phyloP scores from a whole-genome alignment of 2,329 filamentous ascomycete species.

The Nigrograna mackinnonii region DNA sequence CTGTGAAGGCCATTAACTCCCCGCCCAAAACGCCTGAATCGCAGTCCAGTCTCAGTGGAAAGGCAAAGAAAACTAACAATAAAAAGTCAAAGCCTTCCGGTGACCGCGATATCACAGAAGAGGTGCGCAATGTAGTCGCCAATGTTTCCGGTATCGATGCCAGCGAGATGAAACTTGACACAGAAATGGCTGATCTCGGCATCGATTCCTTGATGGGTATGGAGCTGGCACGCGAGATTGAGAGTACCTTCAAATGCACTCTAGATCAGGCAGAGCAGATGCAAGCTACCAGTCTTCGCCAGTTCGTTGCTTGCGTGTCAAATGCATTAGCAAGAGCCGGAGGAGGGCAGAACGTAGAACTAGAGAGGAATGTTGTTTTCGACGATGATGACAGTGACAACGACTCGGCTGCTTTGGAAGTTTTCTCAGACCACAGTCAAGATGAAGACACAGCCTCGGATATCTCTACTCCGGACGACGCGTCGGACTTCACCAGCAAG shows the following conservation, averaged over 20 bases:
- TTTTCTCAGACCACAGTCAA: neutral
- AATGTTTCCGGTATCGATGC: constrained; percentile 14
- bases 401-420: neutral
- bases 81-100: neutral
- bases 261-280: constrained; percentile 12
- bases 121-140: neutral
- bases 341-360: neutral
- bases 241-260: constrained; percentile 40
- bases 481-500: neutral
- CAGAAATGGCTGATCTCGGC: constrained; percentile 33
- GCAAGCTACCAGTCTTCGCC: constrained; percentile 2
- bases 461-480: neutral
- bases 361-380: neutral
- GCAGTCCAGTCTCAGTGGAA: too few relatives aligned
- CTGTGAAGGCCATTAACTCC: neutral
- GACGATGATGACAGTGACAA: constrained; percentile 1
- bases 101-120: neutral
- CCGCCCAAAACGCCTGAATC: too few relatives aligned
- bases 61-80: neutral
- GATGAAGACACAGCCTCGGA: neutral
- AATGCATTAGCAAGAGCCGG: neutral
- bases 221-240: constrained; percentile 51
- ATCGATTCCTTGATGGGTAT: constrained; percentile 57
- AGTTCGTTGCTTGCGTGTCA: constrained; percentile 1
- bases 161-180: constrained; percentile 14